These are phyloP conservation scores for Tremellales sp. DNA, from an alignment of 1,284 basidiomycete genomes.

Conservation along the genomic window DNA sequence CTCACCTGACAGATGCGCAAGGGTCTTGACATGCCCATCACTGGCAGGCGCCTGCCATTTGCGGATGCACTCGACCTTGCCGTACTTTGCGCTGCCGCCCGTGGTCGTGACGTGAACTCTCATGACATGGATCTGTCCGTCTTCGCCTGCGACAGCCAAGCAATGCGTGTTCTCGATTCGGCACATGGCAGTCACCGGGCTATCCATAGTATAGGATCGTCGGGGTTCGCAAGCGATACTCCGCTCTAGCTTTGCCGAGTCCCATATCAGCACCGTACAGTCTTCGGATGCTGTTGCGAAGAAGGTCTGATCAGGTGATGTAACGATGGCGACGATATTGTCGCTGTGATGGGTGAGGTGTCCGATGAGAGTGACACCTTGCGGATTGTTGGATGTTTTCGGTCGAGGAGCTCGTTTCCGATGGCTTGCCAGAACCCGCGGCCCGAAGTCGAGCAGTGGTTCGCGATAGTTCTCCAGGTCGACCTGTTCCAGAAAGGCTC, in stretches of 20 bases:
- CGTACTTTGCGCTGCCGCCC: constrained; percentile 66
- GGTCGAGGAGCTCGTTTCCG: constrained; percentile 63
- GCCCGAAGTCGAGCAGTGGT: constrained; percentile 82
- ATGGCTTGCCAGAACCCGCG: constrained; percentile 69
- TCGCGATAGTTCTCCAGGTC: constrained; percentile 79
- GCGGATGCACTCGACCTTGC: constrained; percentile 64
- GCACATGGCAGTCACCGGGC: constrained; percentile 73
- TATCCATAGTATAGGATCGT: constrained; percentile 50
- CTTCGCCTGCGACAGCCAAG: constrained; percentile 80
- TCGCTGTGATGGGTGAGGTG: constrained; percentile 82
- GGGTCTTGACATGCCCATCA: constrained; percentile 31
- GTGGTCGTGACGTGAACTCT: constrained; percentile 67
- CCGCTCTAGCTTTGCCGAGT: constrained; percentile 70
- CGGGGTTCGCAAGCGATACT: constrained; percentile 56
- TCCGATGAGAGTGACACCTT: constrained; percentile 72
- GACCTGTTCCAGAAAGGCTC: constrained; percentile 78
- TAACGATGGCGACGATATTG: constrained; percentile 71
- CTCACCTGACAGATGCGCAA: constrained; percentile 36
- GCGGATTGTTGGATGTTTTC: constrained; percentile 45
- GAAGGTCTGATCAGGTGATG: constrained; percentile 90
- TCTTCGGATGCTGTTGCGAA: constrained; percentile 87
- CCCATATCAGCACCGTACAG: constrained; percentile 78
- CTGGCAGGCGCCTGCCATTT: constrained; percentile 22
- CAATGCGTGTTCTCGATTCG: constrained; percentile 79
- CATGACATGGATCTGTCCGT: constrained; percentile 78